Conservation (phyloP, 192 early-diverging fungal genomes). For the Pilaira anomala region DNA sequence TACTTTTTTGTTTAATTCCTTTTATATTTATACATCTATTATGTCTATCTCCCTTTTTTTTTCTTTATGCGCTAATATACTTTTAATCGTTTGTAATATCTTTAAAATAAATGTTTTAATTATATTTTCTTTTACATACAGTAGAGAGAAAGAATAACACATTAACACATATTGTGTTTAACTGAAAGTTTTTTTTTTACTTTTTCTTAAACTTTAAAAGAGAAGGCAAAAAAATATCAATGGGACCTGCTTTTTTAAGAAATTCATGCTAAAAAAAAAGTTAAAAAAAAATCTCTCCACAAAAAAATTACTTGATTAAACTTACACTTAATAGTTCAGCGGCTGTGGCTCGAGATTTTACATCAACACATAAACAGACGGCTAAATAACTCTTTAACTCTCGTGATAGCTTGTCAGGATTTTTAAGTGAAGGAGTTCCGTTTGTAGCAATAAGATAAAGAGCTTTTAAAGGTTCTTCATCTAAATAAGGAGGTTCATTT, state of each 20-base stretch:
- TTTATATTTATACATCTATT: too few relatives aligned
- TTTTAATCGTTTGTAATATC: too few relatives aligned
- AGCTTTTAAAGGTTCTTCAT: constrained; percentile 91
- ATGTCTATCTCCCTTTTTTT: too few relatives aligned
- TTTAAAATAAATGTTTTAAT: too few relatives aligned
- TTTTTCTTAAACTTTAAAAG: constrained; percentile 26
- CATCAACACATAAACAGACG: constrained; percentile 59
- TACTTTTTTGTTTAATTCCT: too few relatives aligned
- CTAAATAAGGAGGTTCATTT: constrained; percentile 93
- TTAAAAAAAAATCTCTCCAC: background rate
- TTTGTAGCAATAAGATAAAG: constrained; percentile 95
- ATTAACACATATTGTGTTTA: too few relatives aligned
- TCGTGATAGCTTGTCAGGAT: constrained; percentile 50
- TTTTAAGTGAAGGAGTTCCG: constrained; percentile 85
- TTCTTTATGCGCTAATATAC: too few relatives aligned
- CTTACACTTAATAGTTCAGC: constrained; percentile 70
- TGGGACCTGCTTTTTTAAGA: constrained; percentile 56
- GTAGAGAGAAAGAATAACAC: too few relatives aligned
- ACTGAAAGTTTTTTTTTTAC: constrained; percentile 4
- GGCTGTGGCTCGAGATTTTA: constrained; percentile 75
- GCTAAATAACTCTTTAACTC: constrained; percentile 59
- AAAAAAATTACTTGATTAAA: background rate
- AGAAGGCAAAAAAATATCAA: constrained; percentile 14
- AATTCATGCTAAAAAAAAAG: constrained; percentile 63
- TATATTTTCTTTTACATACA: too few relatives aligned